Base-by-base conservation (phyloP, 2,329 filamentous ascomycete species). In the Colletotrichum siamense region DNA sequence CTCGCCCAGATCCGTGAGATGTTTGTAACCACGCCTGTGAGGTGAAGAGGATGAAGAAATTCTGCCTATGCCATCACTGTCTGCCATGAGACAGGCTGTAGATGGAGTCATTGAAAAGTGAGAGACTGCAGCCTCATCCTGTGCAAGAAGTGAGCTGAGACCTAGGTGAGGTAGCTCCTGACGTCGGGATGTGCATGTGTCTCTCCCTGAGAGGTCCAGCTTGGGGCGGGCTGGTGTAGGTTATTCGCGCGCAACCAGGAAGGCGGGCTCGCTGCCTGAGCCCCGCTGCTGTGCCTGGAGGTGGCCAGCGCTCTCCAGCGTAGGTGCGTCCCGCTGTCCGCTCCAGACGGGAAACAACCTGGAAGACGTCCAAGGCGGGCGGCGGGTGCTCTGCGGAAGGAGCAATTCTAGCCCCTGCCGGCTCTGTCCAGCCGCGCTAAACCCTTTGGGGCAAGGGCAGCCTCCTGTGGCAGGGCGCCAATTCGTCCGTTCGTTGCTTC, bases 401-500 rank as follows among this genome's bases (percentile, higher is more conserved):
- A 69, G 70, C 70, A 73, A 44, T 44, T 63, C 57, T 69, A 57
- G 70, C 65, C 70, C 73, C 74, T 76, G 65, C 74, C 70, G 65
- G 44, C 30, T 76, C 44, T 69, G 24, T 52, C 18, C 36, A 61
- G 28, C 7, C 18, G 59, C 64, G 70, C 74, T 76, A 76, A 76
- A 44, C 74, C 71, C 7, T 36, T 76, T 76, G 59, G 22, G 70
- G 70, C 32, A 69, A 36, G 26, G 72, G 59, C 70, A 73, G 70
- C 64, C 70, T 74, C 74, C 69, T 74, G 62, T 75, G 72, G 72
- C 71, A 75, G 71, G 55, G 73, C 69, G 75, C 77, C 77, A 78
- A 78, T 78, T 77, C 77, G 77, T 71, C 75, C 71, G 77, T 68
- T 77, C 70, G 49, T 64, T 78, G 65, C 74, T 76, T 75, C 65